A percentile compares a stretch with the other conserved stretches of the same genome.
These are phyloP conservation scores for Naumovozyma baii DNA, from an alignment of 805 yeast genomes.

Conservation along the genomic window DNA sequence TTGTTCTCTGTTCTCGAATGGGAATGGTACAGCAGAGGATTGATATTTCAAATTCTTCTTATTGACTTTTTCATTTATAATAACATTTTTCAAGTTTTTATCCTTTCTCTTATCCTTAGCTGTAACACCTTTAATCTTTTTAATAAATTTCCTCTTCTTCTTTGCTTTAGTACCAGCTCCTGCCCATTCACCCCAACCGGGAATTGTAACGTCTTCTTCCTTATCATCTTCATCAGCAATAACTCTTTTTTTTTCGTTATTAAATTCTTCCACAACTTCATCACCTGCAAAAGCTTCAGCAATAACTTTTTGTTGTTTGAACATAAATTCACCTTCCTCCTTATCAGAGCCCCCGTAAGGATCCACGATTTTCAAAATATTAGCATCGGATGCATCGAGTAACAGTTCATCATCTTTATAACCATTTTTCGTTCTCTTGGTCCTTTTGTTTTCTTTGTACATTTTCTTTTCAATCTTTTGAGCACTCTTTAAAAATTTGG, in stretches of 20 bases:
- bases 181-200: slow-evolving; percentile 99
- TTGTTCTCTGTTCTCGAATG: slow-evolving; percentile 86
- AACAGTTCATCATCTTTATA: slow-evolving; percentile 28
- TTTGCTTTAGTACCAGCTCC: slow-evolving; percentile 47
- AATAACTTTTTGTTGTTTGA: slow-evolving; percentile 73
- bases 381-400: slow-evolving; percentile 35
- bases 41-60: slow-evolving; percentile 81
- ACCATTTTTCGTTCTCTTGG: slow-evolving; percentile 24
- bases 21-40: slow-evolving; percentile 87
- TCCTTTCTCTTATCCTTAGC: slow-evolving; percentile 67
- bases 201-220: slow-evolving; percentile 74
- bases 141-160: slow-evolving; percentile 52
- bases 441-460: slow-evolving; percentile 6
- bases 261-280: slow-evolving; percentile 74
- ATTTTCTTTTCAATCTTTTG: slow-evolving; percentile 35
- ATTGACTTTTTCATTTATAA: slow-evolving; percentile 78
- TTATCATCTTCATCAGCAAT: slow-evolving; percentile 76
- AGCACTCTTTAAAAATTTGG: slow-evolving; percentile 39
- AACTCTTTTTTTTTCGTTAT: slow-evolving; percentile 59
- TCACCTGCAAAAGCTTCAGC: slow-evolving; percentile 96
- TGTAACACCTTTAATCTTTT: slow-evolving; percentile 70
- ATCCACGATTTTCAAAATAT: slow-evolving; percentile 47
- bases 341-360: slow-evolving; percentile 40
- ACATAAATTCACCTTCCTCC: slow-evolving; percentile 38
- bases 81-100: slow-evolving; percentile 65